These are phyloP conservation scores for Debaryomyces tyrocola DNA, from an alignment of 805 yeast species.

Conservation along the genomic window DNA sequence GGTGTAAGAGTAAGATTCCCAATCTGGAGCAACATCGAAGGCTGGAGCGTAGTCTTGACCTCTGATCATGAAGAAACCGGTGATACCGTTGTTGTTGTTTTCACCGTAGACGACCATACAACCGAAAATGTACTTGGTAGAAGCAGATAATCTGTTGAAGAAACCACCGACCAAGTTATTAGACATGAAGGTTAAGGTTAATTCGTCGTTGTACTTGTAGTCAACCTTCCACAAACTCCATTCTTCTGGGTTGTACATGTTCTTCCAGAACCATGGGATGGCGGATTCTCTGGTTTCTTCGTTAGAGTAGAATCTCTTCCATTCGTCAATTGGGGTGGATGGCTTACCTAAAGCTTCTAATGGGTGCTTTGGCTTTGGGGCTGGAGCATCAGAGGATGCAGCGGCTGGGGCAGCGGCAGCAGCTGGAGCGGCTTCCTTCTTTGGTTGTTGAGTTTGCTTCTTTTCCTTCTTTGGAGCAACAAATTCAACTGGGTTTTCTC, in stretches of 20 bases:
- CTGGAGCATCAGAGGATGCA: constrained; percentile 45
- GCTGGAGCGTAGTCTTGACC: constrained; percentile 92
- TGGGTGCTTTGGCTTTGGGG: constrained; percentile 89
- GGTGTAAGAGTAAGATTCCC: constrained; percentile 89
- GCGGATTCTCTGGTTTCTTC: constrained; percentile 94
- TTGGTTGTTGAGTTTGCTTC: constrained; percentile 39
- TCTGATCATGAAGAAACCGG: constrained; percentile 92
- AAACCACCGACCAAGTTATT: constrained; percentile 97
- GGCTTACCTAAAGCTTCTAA: constrained; percentile 79
- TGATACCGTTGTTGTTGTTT: constrained; percentile 96
- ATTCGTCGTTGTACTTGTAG: constrained; percentile 97
- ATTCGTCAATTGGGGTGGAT: constrained; percentile 74
- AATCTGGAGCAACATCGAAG: constrained; percentile 98
- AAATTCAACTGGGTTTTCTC: constrained; percentile 64
- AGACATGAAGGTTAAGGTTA: constrained; percentile 96
- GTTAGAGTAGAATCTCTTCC: constrained; percentile 96
- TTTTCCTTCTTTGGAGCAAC: constrained; percentile 78
- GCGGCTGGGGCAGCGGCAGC: constrained; percentile 31
- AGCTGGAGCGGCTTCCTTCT: constrained; percentile 33
- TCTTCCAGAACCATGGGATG: constrained; percentile 96
- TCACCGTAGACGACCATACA: constrained; percentile 94
- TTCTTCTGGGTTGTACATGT: constrained; percentile 85
- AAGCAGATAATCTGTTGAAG: constrained; percentile 90
- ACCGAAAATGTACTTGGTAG: constrained; percentile 94
- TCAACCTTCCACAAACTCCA: constrained; percentile 95